Evolutionary conservation across 768 basidiomycete genomes (phyloP).

Genomic region (Tylopilus rubrobrunneus): DNA sequence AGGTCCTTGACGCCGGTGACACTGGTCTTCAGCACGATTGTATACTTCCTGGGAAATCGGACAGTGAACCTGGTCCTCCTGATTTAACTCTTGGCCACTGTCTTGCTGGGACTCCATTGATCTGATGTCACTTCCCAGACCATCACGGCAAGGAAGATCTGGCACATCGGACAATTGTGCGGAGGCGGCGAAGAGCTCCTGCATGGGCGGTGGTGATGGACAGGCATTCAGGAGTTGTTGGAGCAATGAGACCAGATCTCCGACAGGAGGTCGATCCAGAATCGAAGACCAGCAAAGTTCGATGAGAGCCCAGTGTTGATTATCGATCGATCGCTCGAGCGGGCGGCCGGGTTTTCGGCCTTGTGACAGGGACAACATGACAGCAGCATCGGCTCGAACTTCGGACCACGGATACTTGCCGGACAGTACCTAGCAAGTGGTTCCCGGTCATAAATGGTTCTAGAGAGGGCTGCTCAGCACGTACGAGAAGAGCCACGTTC

Average conservation of each 20-base stretch:
- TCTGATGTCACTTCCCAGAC: too few species aligned
- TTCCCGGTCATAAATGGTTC: neutral
- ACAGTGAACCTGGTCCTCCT: too few species aligned
- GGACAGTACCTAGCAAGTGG: neutral
- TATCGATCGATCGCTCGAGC: neutral
- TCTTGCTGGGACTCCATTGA: neutral
- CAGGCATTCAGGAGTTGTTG: neutral
- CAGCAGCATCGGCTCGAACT: neutral
- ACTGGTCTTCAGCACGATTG: too few species aligned
- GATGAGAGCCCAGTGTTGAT: constrained; percentile 3
- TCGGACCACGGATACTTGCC: neutral
- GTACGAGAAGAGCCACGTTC: constrained; percentile 3
- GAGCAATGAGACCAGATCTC: neutral
- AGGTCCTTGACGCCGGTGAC: too few species aligned
- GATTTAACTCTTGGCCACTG: too few species aligned
- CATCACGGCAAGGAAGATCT: neutral
- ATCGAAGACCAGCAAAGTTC: constrained; percentile 5
- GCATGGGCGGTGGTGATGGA: neutral
- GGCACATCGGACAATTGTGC: neutral
- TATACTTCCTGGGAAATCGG: too few species aligned
- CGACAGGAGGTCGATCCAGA: neutral
- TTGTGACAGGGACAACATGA: neutral
- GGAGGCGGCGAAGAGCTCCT: neutral
- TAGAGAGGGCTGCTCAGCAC: neutral
- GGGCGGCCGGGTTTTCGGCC: neutral